These are phyloP conservation scores for Cladophialophora carrionii DNA, from an alignment of 2,329 filamentous ascomycete genomes.

Conservation along the genomic window DNA sequence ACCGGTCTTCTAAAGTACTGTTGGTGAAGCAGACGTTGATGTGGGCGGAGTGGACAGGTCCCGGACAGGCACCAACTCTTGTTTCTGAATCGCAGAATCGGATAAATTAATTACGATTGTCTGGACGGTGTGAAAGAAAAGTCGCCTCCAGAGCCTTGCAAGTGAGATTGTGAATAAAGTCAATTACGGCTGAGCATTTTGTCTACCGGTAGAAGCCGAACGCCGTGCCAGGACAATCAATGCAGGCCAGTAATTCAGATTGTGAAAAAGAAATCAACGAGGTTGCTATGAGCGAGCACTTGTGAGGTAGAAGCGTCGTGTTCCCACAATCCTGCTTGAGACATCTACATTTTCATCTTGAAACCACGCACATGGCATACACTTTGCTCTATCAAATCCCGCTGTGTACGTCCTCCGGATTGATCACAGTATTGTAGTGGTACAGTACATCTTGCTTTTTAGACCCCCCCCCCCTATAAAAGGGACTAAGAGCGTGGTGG, in stretches of 20 bases:
- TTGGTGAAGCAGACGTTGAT: neutral
- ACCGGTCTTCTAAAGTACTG: neutral
- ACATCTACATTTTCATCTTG: neutral
- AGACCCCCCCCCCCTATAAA: too few species aligned
- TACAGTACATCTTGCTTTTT: neutral
- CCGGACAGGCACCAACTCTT: neutral
- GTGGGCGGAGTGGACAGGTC: neutral
- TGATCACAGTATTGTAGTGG: neutral
- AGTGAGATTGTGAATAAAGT: neutral
- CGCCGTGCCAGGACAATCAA: too few species aligned
- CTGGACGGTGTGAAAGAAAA: neutral
- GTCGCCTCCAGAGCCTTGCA: neutral
- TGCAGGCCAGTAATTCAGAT: too few species aligned
- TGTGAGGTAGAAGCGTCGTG: neutral
- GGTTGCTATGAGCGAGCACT: neutral
- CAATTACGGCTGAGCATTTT: neutral
- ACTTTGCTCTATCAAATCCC: neutral
- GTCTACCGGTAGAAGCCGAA: too few species aligned
- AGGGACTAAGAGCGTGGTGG: neutral
- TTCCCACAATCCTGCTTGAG: neutral
- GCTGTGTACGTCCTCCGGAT: neutral
- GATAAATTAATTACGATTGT: neutral
- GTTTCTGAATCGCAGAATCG: neutral
- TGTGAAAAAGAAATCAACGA: neutral
- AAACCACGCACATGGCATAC: too few species aligned